These are phyloP conservation scores for Epichloe hybrida DNA, from an alignment of 2,329 filamentous ascomycete genomes.

Conservation along the genomic window DNA sequence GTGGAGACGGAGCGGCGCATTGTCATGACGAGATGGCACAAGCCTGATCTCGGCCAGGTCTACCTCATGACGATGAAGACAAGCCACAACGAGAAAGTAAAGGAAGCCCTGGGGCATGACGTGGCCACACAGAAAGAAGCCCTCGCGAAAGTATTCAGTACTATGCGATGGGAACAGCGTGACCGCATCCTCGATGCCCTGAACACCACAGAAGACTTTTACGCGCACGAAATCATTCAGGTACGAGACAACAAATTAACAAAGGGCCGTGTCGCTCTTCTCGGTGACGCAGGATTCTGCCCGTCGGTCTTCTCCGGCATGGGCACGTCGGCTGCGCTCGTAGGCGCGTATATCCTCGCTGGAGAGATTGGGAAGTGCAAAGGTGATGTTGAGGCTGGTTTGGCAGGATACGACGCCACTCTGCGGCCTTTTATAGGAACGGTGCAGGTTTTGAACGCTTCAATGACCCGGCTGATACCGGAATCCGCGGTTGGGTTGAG, in stretches of 20 bases:
- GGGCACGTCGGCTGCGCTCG: slow-evolving; percentile 32
- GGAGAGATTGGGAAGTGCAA: slow-evolving; percentile 25
- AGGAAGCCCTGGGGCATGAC: slow-evolving; percentile 10
- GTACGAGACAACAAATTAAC: slow-evolving; percentile 26
- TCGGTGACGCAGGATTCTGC: slow-evolving; percentile 36
- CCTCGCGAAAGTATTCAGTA: slow-evolving; percentile 24
- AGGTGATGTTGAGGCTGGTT: slow-evolving; percentile 15
- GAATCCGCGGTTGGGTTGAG: background rate
- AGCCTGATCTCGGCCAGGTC: slow-evolving; percentile 12
- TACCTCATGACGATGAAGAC: slow-evolving; percentile 15
- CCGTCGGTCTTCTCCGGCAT: slow-evolving; percentile 27
- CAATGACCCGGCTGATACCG: background rate
- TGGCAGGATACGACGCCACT: slow-evolving; percentile 25
- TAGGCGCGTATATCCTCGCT: slow-evolving; percentile 36
- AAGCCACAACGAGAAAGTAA: slow-evolving; percentile 11
- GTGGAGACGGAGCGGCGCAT: slow-evolving; percentile 21
- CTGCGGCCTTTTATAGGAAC: slow-evolving; percentile 25
- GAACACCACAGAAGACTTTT: slow-evolving; percentile 27
- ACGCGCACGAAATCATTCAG: slow-evolving; percentile 27
- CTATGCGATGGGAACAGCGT: slow-evolving; percentile 29
- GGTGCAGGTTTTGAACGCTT: background rate
- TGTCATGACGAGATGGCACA: slow-evolving; percentile 17
- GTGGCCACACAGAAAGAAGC: slow-evolving; percentile 17
- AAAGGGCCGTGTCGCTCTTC: slow-evolving; percentile 27
- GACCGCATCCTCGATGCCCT: slow-evolving; percentile 22